Conservation (phyloP, 179 eudicot genomes). For the Beta lomatogona region DNA sequence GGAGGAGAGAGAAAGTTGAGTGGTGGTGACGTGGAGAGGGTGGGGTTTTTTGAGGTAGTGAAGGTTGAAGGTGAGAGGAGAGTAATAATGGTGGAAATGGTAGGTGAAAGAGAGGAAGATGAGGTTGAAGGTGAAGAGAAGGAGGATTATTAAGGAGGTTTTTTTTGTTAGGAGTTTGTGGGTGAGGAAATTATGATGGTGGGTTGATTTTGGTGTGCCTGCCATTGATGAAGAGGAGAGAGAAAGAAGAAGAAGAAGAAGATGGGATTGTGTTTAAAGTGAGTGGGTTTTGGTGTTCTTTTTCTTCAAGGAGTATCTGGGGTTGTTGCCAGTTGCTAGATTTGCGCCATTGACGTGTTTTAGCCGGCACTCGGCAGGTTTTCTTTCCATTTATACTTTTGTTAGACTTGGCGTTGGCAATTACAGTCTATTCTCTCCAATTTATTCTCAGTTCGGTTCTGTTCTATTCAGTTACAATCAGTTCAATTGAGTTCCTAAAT, state of each 20-base stretch:
- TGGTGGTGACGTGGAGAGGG: conserved; percentile 23
- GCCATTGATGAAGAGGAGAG: conserved; percentile 25
- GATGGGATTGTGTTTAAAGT: not conserved
- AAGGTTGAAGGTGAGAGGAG: conserved; percentile 15
- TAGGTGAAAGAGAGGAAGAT: conserved; percentile 32
- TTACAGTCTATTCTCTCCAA: too few relatives aligned
- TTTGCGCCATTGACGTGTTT: conserved; percentile 16
- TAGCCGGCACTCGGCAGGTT: not conserved
- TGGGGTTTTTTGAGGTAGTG: conserved; percentile 2
- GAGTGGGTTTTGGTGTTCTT: too few relatives aligned
- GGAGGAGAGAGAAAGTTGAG: conserved; percentile 26
- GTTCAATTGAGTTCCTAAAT: too few relatives aligned
- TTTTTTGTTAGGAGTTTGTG: conserved; percentile 8
- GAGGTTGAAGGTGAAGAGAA: conserved; percentile 40
- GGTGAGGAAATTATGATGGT: not conserved
- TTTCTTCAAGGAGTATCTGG: too few relatives aligned
- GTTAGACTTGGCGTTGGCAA: too few relatives aligned
- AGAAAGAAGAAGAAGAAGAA: not conserved
- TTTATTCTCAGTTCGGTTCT: too few relatives aligned
- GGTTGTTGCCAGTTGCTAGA: conserved; percentile 22
- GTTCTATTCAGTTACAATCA: too few relatives aligned
- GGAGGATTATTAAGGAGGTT: conserved; percentile 14
- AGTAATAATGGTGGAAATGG: conserved; percentile 38
- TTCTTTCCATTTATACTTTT: not conserved
- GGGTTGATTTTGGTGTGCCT: not conserved